These are phyloP conservation scores for Plasmodium berghei DNA, from an alignment of 169 alveolate genomes.

Conservation along the genomic window DNA sequence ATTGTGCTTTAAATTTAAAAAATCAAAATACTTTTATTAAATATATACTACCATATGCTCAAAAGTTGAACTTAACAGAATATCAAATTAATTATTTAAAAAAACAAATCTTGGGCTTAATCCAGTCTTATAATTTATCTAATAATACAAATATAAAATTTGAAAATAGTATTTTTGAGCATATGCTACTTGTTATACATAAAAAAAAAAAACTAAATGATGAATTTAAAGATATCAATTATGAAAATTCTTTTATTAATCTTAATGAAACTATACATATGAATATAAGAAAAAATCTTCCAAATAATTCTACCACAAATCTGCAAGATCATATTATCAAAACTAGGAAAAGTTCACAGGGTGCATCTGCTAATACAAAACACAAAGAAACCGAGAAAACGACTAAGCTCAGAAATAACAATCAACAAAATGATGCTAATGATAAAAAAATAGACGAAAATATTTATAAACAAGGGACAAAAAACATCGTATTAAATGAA, in stretches of 20 bases:
- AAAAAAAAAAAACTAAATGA: constrained; percentile 67
- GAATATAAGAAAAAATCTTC: constrained; percentile 67
- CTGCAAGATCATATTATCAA: constrained; percentile 18
- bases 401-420: neutral
- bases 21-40: constrained; percentile 65
- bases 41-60: constrained; percentile 76
- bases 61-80: constrained; percentile 59
- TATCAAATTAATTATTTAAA: constrained; percentile 62
- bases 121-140: constrained; percentile 42
- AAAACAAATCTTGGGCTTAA: constrained; percentile 40
- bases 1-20: constrained; percentile 73
- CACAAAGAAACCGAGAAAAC: neutral
- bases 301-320: constrained; percentile 1
- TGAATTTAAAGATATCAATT: constrained; percentile 60
- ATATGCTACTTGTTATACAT: constrained; percentile 43
- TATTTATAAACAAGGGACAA: neutral
- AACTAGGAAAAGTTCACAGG: constrained; percentile 36
- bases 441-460: neutral
- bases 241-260: constrained; percentile 60
- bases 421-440: constrained; percentile 3
- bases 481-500: neutral
- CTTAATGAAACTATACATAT: constrained; percentile 66
- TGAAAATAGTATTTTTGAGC: constrained; percentile 72
- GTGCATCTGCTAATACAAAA: neutral
- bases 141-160: constrained; percentile 34